Evolutionary conservation across 176 grass and related monocot species (phyloP).

Genomic region (Coix lacrymajobi): DNA sequence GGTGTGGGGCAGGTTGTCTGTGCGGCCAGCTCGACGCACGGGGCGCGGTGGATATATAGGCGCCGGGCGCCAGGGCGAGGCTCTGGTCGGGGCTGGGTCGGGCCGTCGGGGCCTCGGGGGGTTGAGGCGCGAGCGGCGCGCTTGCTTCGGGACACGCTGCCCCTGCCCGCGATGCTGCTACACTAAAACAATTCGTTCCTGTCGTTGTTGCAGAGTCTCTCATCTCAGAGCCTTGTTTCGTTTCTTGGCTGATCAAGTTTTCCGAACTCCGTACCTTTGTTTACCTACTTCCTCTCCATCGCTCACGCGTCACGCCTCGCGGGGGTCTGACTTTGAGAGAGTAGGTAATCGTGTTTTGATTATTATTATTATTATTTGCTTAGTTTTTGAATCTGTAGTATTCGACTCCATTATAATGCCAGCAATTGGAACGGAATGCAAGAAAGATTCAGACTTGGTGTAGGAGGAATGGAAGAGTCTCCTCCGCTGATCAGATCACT

Average conservation of each 20-base stretch:
- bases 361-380: neutral
- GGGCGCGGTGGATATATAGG: neutral
- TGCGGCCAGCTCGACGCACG: neutral
- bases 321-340: neutral
- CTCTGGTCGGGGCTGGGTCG: neutral
- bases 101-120: too few species aligned
- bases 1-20: neutral
- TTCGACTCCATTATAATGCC: neutral
- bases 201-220: neutral
- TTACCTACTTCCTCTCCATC: neutral
- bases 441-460: neutral
- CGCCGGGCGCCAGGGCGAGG: neutral
- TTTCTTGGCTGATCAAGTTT: neutral
- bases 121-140: neutral
- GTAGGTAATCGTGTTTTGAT: neutral
- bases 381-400: neutral
- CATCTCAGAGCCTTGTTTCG: too few species aligned
- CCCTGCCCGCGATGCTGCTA: neutral
- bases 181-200: neutral
- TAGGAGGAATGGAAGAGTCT: neutral
- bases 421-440: neutral
- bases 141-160: neutral
- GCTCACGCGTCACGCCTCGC: neutral
- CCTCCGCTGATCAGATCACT: neutral
- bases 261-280: neutral